Conservation (phyloP, 257 asterid genomes). For the Solanum gandarillasii region DNA sequence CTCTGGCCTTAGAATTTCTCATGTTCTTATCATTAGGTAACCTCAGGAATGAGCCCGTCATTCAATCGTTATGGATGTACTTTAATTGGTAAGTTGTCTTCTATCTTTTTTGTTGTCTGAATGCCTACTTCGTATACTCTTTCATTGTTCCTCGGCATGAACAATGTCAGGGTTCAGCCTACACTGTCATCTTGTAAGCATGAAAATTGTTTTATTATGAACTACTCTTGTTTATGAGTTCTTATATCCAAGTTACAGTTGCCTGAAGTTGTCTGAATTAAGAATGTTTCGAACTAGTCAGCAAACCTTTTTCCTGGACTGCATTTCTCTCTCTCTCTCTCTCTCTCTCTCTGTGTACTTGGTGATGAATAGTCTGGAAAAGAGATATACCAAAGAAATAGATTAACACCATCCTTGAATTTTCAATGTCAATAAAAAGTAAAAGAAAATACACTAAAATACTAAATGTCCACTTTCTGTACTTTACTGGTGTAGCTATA, state of each 20-base stretch:
- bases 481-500: neutral
- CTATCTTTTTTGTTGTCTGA: neutral
- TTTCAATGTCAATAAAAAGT: neutral
- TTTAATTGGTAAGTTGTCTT: slow-evolving; percentile 45
- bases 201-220: neutral
- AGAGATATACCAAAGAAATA: neutral
- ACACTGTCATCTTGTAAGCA: neutral
- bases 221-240: neutral
- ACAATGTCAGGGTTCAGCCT: neutral
- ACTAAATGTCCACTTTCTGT: neutral
- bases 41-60: slow-evolving; percentile 90
- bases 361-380: neutral
- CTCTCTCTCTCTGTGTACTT: neutral
- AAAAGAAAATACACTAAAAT: neutral
- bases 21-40: slow-evolving; percentile 34
- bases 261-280: neutral
- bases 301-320: neutral
- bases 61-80: slow-evolving; percentile 77
- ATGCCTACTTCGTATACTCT: neutral
- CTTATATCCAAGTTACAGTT: neutral
- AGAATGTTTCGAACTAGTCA: neutral
- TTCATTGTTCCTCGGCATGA: neutral
- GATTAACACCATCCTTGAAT: neutral
- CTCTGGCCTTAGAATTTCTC: neutral
- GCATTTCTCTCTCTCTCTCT: neutral